Evolutionary conservation across 768 basidiomycete species (phyloP).

Genomic region (Boletales sp.): DNA sequence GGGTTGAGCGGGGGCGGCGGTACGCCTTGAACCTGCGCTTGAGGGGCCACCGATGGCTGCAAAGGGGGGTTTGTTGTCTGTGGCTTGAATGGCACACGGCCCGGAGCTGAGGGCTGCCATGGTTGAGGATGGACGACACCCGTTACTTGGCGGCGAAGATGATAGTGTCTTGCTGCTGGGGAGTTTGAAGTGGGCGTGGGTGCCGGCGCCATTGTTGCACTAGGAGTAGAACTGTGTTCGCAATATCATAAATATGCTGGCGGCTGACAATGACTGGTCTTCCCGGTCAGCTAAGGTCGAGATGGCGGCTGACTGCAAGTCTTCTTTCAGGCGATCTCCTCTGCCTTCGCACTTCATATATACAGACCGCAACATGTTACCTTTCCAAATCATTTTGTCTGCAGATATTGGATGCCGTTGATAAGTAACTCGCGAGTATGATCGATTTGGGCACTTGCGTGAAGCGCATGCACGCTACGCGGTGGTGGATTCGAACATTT

Average conservation of each 20-base stretch:
- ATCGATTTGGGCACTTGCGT: too few species aligned
- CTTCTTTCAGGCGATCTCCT: neutral
- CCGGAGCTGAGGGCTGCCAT: too few species aligned
- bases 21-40: too few species aligned
- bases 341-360: neutral
- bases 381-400: too few species aligned
- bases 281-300: constrained; percentile 12
- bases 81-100: too few species aligned
- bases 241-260: constrained; percentile 24
- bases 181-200: constrained; percentile 4
- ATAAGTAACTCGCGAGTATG: too few species aligned
- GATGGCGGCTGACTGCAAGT: constrained; percentile 19
- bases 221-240: neutral
- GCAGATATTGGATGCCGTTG: too few species aligned
- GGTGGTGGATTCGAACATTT: too few species aligned
- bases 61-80: constrained; percentile 3
- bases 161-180: constrained; percentile 5
- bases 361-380: too few species aligned
- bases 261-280: constrained; percentile 19
- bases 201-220: constrained; percentile 22
- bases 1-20: neutral
- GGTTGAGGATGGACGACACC: too few species aligned
- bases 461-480: too few species aligned
- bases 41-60: too few species aligned
- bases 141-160: constrained; percentile 12